Percentiles rank a stretch among this genome's conserved stretches.
phyloP scores from a whole-genome alignment of 2,329 filamentous ascomycete genomes.

The Xylaria sp. region DNA sequence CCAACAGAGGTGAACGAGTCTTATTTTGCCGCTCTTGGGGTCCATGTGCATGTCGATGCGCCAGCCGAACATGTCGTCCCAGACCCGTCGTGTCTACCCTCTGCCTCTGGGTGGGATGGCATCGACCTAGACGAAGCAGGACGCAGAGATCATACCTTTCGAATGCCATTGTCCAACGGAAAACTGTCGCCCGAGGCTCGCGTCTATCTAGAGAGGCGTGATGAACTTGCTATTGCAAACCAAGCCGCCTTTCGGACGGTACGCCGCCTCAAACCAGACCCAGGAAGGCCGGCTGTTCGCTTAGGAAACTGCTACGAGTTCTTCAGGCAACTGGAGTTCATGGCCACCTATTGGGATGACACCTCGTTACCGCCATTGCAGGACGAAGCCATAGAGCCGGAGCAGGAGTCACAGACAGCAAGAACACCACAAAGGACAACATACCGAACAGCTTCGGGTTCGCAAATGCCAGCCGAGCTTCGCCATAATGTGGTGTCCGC shows the following conservation, averaged over 20 bases:
- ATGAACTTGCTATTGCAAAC: slow-evolving; percentile 66
- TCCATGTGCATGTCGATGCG: slow-evolving; percentile 64
- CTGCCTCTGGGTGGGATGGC: slow-evolving; percentile 62
- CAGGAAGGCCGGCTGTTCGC: slow-evolving; percentile 63
- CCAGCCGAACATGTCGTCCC: slow-evolving; percentile 63
- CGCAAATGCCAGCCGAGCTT: slow-evolving; percentile 67
- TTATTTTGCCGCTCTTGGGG: slow-evolving; percentile 67
- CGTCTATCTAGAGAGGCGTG: slow-evolving; percentile 66
- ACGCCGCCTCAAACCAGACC: slow-evolving; percentile 64
- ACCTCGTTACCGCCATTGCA: slow-evolving; percentile 54
- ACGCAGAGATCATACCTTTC: slow-evolving; percentile 59
- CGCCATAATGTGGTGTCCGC: slow-evolving; percentile 66
- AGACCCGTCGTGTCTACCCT: slow-evolving; percentile 62
- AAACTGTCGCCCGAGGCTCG: slow-evolving; percentile 66
- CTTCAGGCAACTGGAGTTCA: slow-evolving; percentile 68
- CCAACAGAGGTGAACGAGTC: slow-evolving; percentile 59
- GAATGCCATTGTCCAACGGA: slow-evolving; percentile 61
- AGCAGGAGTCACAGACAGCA: slow-evolving; percentile 29
- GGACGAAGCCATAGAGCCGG: slow-evolving; percentile 30
- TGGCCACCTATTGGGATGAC: slow-evolving; percentile 71
- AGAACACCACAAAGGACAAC: slow-evolving; percentile 40
- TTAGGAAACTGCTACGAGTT: slow-evolving; percentile 74
- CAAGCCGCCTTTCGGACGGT: slow-evolving; percentile 69
- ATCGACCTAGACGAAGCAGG: slow-evolving; percentile 61
- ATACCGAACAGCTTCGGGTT: slow-evolving; percentile 61